phyloP scores from a whole-genome alignment of 169 alveolate genomes.

The Besnoitia besnoiti region DNA sequence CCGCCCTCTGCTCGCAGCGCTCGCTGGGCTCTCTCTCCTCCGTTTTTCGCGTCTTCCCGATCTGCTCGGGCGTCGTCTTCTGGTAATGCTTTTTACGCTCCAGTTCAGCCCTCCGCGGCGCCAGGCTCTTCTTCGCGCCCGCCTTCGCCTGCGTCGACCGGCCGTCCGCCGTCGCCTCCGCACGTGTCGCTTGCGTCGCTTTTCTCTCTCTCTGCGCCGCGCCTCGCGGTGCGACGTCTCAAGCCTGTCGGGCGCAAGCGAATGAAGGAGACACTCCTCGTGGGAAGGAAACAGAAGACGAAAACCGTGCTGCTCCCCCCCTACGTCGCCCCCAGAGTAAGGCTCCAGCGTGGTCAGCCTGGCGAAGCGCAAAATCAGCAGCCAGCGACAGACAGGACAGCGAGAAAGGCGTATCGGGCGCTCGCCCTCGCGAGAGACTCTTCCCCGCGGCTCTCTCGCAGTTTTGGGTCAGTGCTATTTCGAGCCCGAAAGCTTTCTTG shows the following conservation, averaged over 20 bases:
- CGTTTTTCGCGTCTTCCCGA: too few relatives aligned
- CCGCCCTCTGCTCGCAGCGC: background rate
- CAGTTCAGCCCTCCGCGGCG: background rate
- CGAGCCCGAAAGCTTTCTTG: too few relatives aligned
- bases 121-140: background rate
- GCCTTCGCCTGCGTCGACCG: too few relatives aligned
- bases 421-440: too few relatives aligned
- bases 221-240: background rate
- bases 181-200: background rate
- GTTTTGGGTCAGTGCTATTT: too few relatives aligned
- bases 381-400: too few relatives aligned
- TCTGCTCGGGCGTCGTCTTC: background rate
- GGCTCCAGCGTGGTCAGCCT: too few relatives aligned
- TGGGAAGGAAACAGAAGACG: background rate
- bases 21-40: too few relatives aligned
- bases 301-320: background rate
- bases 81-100: background rate
- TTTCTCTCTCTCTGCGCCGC: background rate
- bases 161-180: background rate
- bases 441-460: too few relatives aligned
- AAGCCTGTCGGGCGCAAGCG: background rate
- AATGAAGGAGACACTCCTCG: conserved; percentile 5
- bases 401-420: too few relatives aligned
- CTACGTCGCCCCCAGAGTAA: background rate
- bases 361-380: too few relatives aligned